Percentiles rank a stretch among this genome's conserved stretches.
phyloP scores from a whole-genome alignment of 1,284 basidiomycete species.

The Ustilago trichophora region DNA sequence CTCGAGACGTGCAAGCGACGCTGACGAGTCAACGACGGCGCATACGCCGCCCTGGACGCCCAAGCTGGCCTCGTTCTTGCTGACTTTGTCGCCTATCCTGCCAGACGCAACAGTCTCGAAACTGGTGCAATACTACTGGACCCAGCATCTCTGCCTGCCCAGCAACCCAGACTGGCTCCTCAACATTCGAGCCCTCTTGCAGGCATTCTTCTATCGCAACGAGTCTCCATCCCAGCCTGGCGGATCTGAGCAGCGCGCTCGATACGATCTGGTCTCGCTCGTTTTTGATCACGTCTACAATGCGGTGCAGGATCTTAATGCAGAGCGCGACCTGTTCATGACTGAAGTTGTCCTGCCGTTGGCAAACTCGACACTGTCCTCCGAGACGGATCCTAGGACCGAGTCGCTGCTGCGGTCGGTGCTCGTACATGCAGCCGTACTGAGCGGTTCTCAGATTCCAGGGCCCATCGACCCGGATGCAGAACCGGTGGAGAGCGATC shows the following conservation, averaged over 20 bases:
- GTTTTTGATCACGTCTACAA: constrained; percentile 61
- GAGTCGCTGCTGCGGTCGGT: constrained; percentile 46
- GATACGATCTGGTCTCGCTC: constrained; percentile 52
- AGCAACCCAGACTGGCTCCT: constrained; percentile 59
- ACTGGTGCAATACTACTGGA: constrained; percentile 56
- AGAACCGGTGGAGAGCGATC: constrained; percentile 10
- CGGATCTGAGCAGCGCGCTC: constrained; percentile 18
- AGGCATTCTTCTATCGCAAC: constrained; percentile 58
- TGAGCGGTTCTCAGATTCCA: constrained; percentile 44
- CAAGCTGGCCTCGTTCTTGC: constrained; percentile 51
- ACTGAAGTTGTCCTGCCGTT: constrained; percentile 57
- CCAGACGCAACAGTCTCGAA: constrained; percentile 55
- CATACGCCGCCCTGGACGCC: constrained; percentile 53
- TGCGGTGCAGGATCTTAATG: constrained; percentile 57
- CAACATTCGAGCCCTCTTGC: constrained; percentile 55
- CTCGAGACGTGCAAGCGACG: constrained; percentile 6
- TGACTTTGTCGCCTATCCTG: constrained; percentile 58
- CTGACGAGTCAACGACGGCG: constrained; percentile 4
- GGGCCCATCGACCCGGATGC: constrained; percentile 40
- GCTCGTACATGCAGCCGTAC: constrained; percentile 59
- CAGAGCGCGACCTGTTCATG: constrained; percentile 54
- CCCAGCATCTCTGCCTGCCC: constrained; percentile 60
- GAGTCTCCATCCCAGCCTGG: constrained; percentile 20
- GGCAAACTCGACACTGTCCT: constrained; percentile 45
- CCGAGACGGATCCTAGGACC: constrained; percentile 48